Evolutionary conservation across 768 basidiomycete genomes (phyloP).

Genomic region (Leucocoprinus leucothites): DNA sequence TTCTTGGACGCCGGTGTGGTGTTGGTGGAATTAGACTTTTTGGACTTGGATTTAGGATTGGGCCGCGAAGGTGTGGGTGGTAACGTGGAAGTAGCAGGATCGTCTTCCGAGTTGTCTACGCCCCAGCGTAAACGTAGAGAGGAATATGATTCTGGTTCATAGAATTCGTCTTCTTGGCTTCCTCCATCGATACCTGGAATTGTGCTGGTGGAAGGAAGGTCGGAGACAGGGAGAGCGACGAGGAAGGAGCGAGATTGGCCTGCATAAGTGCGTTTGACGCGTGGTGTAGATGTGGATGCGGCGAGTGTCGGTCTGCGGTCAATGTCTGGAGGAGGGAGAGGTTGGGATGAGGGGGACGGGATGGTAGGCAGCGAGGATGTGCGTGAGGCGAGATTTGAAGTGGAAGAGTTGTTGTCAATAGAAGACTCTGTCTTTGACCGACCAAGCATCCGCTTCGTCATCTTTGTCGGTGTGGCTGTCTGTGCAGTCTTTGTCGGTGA

Average conservation of each 20-base stretch:
- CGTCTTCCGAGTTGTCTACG: constrained; percentile 76
- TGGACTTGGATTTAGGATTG: too few species aligned
- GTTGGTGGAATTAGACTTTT: constrained; percentile 4
- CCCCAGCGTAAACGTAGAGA: constrained; percentile 78
- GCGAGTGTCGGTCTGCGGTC: constrained; percentile 19
- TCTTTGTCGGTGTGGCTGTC: constrained; percentile 19
- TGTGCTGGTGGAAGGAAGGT: constrained; percentile 20
- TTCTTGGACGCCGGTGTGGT: constrained; percentile 9
- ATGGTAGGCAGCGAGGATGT: constrained; percentile 37
- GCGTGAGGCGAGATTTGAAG: constrained; percentile 20
- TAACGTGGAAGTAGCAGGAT: constrained; percentile 38
- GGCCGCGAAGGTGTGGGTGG: background rate
- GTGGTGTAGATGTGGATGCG: constrained; percentile 25
- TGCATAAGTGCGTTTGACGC: constrained; percentile 64
- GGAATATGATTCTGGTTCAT: constrained; percentile 69
- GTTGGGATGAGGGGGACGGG: too few species aligned
- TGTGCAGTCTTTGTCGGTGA: background rate
- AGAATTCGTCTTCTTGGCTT: constrained; percentile 50
- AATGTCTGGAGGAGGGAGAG: constrained; percentile 21
- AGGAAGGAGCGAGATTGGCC: constrained; percentile 81
- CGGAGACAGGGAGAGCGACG: constrained; percentile 48
- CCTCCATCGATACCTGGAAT: constrained; percentile 25
- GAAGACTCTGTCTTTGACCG: constrained; percentile 65
- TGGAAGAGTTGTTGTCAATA: constrained; percentile 27
- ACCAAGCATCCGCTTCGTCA: constrained; percentile 71